Base-by-base conservation (phyloP, 2,329 filamentous ascomycete genomes). In the Alternaria hordeiaustralica region DNA sequence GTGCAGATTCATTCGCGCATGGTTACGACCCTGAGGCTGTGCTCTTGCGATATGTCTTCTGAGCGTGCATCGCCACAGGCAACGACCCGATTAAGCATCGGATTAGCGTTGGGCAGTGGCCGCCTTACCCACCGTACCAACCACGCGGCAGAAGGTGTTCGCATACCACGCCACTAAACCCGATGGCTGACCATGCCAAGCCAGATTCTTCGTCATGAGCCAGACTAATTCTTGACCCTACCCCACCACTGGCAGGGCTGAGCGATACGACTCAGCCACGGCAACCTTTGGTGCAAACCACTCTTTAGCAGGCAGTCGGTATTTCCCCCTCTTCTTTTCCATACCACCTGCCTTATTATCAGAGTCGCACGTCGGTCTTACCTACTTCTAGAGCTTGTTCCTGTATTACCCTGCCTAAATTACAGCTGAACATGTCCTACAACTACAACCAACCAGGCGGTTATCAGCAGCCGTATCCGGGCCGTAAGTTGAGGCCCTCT, bases 391-490 rank as follows among this genome's bases (percentile, higher is more conserved):
- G 25, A 20, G n/a, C 53, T 28, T 28, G 7, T 18, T 47, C 18
- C 13, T 30, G 45, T 33, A 41, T 20, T 33, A 23, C 33, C 28
- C 30, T 59, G 44, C 21, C 49, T n/a, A 41, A 45, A 49, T 43
- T 6, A 41, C 25, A 50, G 41, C 20, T 28, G 20, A 18, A 21
- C 21, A 76, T 76, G 74, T 69, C 73, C 36, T 70, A 76, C 61
- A 71, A 77, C 65, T 66, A 73, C 53, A 73, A 76, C 49, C 75
- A 70, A 54, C 71, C 64, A 13, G 72, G 70, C 20, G 75, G 74
- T 36, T 77, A 75, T 55, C 70, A 70, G 36, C 74, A 73, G 30
- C 73, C 73, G 49, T 69, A 73, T 58, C 73, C 72, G 59, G 71
- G 73, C 59, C 71, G 76, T 78, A 73, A 73, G 76, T 77, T 57